phyloP scores from a whole-genome alignment of 306 rosid genomes.

The Parietaria judaica region DNA sequence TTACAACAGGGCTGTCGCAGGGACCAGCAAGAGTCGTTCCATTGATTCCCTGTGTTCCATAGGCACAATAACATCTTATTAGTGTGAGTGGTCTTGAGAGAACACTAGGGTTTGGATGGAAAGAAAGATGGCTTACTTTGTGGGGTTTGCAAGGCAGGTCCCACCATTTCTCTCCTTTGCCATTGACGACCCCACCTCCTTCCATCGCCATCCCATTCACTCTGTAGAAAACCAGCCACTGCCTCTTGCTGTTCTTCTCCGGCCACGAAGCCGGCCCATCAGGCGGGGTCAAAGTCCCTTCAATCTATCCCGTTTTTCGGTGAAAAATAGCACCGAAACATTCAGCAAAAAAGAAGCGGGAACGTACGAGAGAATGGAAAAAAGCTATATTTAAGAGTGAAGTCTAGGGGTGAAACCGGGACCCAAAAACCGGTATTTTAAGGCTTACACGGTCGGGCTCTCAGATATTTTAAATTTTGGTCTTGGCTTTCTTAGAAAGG shows the following conservation, averaged over 20 bases:
- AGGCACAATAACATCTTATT: neutral
- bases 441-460: too few species aligned
- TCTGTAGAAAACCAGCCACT: constrained; percentile 56
- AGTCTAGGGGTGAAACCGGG: too few species aligned
- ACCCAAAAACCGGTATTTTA: too few species aligned
- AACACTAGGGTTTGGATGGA: neutral
- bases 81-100: too few species aligned
- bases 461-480: too few species aligned
- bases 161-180: constrained; percentile 72
- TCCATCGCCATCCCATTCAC: constrained; percentile 37
- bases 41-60: constrained; percentile 32
- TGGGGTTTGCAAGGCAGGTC: constrained; percentile 56
- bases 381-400: too few species aligned
- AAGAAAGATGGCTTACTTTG: constrained; percentile 22
- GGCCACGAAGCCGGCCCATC: constrained; percentile 66
- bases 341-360: too few species aligned
- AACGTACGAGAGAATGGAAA: neutral
- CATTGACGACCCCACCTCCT: constrained; percentile 52
- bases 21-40: constrained; percentile 26
- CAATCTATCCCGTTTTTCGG: constrained; percentile 26
- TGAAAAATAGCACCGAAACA: neutral
- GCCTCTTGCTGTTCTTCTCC: constrained; percentile 19
- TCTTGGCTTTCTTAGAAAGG: too few species aligned
- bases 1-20: constrained; percentile 61
- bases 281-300: constrained; percentile 44